These are phyloP conservation scores for Rhizopogon vesiculosus DNA, from an alignment of 768 basidiomycete genomes.

Conservation along the genomic window DNA sequence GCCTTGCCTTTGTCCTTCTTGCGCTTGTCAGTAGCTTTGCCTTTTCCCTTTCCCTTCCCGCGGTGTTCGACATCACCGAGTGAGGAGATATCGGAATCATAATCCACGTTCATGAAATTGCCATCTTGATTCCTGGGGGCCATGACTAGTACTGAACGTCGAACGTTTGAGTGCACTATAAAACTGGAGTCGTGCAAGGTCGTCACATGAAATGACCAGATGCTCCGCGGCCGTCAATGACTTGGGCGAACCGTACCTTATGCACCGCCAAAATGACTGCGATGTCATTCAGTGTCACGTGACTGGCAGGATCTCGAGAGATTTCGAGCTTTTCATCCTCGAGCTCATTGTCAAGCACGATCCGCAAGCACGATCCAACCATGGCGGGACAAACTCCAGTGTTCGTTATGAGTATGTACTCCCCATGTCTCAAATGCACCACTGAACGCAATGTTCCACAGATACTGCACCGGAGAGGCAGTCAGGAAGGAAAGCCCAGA, in stretches of 20 bases:
- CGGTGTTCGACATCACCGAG: slow-evolving; percentile 44
- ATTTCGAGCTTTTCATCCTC: slow-evolving; percentile 37
- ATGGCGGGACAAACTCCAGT: slow-evolving; percentile 64
- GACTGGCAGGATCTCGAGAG: no score
- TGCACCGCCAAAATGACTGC: no score
- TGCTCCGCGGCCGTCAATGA: no score
- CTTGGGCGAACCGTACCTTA: no score
- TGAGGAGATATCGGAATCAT: slow-evolving; percentile 69
- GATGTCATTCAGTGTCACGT: no score
- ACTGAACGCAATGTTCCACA: slow-evolving; percentile 24
- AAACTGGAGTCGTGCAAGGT: neutral
- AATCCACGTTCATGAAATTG: slow-evolving; percentile 53
- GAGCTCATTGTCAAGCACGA: neutral
- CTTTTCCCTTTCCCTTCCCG: slow-evolving; percentile 54
- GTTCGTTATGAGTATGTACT: slow-evolving; percentile 72
- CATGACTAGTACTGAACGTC: slow-evolving; percentile 6
- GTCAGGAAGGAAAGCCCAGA: slow-evolving; percentile 92
- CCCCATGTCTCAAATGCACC: neutral
- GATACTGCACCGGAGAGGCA: slow-evolving; percentile 94
- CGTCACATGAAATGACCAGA: no score
- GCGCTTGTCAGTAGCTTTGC: slow-evolving; percentile 46
- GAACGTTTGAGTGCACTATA: neutral
- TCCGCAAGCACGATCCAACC: neutral
- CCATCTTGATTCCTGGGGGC: slow-evolving; percentile 21
- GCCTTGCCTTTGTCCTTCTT: slow-evolving; percentile 48